Evolutionary conservation across 2,329 filamentous ascomycete genomes (phyloP).

Genomic region (Neopestalotiopsis rosae): DNA sequence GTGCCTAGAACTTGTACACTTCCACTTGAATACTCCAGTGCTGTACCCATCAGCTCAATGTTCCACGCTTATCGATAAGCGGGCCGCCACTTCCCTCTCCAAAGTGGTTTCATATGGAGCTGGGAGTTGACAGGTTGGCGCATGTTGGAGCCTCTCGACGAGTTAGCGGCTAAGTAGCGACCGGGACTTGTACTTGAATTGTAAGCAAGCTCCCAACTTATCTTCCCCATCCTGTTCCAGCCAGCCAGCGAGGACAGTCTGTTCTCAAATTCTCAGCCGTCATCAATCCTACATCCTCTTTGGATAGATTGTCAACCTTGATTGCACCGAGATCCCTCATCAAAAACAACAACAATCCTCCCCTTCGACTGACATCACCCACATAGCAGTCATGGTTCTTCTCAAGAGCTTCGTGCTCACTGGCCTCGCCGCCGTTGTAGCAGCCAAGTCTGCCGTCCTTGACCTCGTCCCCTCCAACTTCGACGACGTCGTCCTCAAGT

Average conservation of each 20-base stretch:
- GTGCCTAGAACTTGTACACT: no score
- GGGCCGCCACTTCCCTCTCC: neutral
- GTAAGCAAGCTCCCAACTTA: neutral
- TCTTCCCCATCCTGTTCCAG: constrained; percentile 3
- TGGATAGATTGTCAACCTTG: neutral
- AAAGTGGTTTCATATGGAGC: constrained; percentile 1
- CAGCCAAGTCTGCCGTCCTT: constrained; percentile 81
- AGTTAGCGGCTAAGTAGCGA: neutral
- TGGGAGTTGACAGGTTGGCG: constrained; percentile 5
- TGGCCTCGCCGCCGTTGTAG: constrained; percentile 58
- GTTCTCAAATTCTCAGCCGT: neutral
- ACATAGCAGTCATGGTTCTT: constrained; percentile 52
- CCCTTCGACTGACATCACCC: neutral
- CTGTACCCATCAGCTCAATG: neutral
- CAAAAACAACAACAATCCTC: constrained; percentile 20
- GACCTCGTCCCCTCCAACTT: constrained; percentile 93
- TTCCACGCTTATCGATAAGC: constrained; percentile 8
- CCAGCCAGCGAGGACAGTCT: constrained; percentile 2
- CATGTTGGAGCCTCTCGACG: neutral
- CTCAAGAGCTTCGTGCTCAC: constrained; percentile 66
- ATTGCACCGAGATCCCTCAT: neutral
- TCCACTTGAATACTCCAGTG: neutral
- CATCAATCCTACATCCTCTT: neutral
- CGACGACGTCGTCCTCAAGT: constrained; percentile 85
- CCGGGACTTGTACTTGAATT: neutral